phyloP scores from a whole-genome alignment of 176 grass and related monocot species.

The Alopecurus myosuroides region DNA sequence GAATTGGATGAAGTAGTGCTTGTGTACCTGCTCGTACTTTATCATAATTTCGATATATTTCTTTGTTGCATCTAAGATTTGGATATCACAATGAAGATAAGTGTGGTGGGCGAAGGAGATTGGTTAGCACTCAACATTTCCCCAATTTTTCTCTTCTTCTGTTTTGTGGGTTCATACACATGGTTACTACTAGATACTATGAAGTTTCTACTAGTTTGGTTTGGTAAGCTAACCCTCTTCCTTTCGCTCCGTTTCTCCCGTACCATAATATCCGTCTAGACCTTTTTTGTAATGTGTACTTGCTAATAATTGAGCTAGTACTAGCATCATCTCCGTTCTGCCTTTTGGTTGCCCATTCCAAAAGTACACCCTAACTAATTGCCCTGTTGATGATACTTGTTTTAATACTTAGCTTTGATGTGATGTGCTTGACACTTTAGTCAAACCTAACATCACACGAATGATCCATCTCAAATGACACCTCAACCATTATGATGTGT shows the following conservation, averaged over 20 bases:
- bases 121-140: neutral
- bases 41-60: neutral
- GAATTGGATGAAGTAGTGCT: neutral
- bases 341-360: constrained; percentile 10
- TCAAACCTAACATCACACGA: constrained; percentile 39
- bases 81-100: neutral
- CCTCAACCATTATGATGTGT: neutral
- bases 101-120: constrained; percentile 2
- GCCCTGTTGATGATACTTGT: constrained; percentile 7
- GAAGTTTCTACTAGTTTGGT: constrained; percentile 15
- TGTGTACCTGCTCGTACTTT: neutral
- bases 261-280: neutral
- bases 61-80: neutral
- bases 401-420: neutral
- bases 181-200: neutral
- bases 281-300: neutral
- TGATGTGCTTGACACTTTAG: constrained; percentile 26
- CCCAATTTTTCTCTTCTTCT: neutral
- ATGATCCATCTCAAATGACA: neutral
- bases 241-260: neutral
- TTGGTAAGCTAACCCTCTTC: constrained; percentile 36
- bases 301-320: constrained; percentile 32
- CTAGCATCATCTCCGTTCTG: constrained; percentile 25
- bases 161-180: neutral
- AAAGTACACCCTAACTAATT: constrained; percentile 2